Evolutionary conservation across 257 asterid genomes (phyloP).

Genomic region (Fraxinus quadrangulata): DNA sequence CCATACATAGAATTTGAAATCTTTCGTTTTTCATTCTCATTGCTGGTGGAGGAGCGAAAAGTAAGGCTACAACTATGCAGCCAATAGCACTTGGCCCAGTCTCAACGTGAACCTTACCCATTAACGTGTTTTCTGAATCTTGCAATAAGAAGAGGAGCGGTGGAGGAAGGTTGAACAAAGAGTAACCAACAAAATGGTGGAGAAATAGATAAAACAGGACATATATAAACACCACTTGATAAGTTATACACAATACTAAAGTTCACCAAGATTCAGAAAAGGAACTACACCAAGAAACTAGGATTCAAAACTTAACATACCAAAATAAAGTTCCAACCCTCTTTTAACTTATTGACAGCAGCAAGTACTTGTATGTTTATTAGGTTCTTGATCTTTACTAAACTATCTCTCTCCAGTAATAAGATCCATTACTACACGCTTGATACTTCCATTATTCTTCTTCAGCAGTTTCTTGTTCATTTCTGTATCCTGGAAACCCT

Average conservation of each 20-base stretch:
- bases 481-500: conserved; percentile 68
- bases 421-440: conserved; percentile 89
- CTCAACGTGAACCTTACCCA: no score
- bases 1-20: no score
- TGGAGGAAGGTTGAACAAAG: no score
- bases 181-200: neutral
- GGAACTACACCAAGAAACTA: neutral
- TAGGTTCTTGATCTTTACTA: neutral
- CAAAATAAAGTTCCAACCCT: neutral
- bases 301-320: neutral
- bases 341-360: neutral
- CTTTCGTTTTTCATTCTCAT: no score
- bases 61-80: no score
- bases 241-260: neutral
- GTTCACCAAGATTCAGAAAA: neutral
- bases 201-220: neutral
- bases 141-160: no score
- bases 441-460: conserved; percentile 88
- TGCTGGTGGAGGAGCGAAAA: no score
- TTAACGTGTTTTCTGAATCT: no score
- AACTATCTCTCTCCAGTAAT: conserved; percentile 44
- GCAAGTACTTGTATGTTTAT: neutral
- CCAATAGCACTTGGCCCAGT: no score
- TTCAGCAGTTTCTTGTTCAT: conserved; percentile 64
- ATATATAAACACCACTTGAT: neutral